Evolutionary conservation across 768 basidiomycete genomes (phyloP), one percentile per base, ranked within the genome.

Genomic region (Crassisporium funariophilum): DNA sequence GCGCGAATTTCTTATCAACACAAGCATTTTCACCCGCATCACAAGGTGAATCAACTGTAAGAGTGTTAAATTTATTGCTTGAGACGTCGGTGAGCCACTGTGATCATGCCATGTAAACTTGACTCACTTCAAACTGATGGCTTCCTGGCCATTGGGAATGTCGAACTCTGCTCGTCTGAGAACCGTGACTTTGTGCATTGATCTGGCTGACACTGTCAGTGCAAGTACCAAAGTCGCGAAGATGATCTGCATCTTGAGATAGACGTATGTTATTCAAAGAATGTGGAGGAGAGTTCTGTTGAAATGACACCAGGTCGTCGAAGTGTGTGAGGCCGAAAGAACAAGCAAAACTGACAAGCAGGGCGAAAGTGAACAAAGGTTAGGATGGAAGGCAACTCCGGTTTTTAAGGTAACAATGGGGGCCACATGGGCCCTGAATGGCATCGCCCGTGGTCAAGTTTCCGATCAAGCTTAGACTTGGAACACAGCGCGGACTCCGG

Each of bases 1-100:
- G 80, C 1, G 82, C 82, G 47, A 84, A 78, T 24, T 71, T 50
- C 27, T 62, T 58, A 50, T 67, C 61, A 8, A 82, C 61, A 54
- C 83, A 86, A 6, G 81, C 79, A 29, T 73, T 56, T 38, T 75
- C 63, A 12, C 73, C 66, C 6, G 53, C 59, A 29, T 67, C 68
- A 47, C 74, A 71, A 10, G 73, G 55, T 9, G 66, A 66, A 29
- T 58, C 47, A 38, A 66, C 47, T 13, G 54, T 65, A 39, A 72
- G 62, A 5, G 59, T 63, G 52, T 63, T 60, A 51, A 73, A 71
- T 37, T 69, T 53, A 22, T 66, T 52, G 52, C 71, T 74, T 34
- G 17, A 47, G 19, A 19, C 21, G 12, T 35, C 13, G 16, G 16
- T 19, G 16, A 40, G 23, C 44, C 37, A 17, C 22, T 46, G 12